These are phyloP conservation scores for Aquilaria agallochum DNA, from an alignment of 441 rosid genomes.

Conservation along the genomic window DNA sequence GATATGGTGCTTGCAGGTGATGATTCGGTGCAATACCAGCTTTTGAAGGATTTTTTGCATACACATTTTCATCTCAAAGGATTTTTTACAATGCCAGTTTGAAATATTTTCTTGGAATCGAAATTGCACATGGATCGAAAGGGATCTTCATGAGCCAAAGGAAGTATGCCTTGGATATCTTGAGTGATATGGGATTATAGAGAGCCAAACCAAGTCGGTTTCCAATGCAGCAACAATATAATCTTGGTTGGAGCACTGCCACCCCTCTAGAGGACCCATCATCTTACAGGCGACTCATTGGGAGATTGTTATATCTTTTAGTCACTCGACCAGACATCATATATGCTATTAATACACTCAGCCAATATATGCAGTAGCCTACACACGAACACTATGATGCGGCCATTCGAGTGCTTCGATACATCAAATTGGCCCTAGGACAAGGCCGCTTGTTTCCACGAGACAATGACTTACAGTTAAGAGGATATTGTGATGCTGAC, in stretches of 20 bases:
- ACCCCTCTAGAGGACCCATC: neutral
- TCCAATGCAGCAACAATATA: neutral
- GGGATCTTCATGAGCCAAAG: no score
- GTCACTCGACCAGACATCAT: neutral
- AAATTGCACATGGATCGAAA: no score
- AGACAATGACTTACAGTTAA: no score
- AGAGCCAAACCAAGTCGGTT: neutral
- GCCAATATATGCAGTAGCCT: neutral
- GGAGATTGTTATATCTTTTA: neutral
- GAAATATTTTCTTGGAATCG: no score
- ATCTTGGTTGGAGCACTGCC: neutral
- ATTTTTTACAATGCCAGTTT: no score
- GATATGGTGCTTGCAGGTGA: neutral
- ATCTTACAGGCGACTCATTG: neutral
- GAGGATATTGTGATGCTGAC: neutral
- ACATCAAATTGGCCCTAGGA: neutral
- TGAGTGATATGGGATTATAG: neutral
- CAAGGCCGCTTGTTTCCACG: neutral
- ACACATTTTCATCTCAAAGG: neutral
- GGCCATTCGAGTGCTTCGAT: neutral
- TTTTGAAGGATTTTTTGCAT: no score
- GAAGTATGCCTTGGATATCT: no score
- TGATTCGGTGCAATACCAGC: neutral
- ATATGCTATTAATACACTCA: neutral
- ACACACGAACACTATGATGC: neutral